Evolutionary conservation across 2,329 filamentous ascomycete species (phyloP).

Genomic region (Alternaria metachromatica): DNA sequence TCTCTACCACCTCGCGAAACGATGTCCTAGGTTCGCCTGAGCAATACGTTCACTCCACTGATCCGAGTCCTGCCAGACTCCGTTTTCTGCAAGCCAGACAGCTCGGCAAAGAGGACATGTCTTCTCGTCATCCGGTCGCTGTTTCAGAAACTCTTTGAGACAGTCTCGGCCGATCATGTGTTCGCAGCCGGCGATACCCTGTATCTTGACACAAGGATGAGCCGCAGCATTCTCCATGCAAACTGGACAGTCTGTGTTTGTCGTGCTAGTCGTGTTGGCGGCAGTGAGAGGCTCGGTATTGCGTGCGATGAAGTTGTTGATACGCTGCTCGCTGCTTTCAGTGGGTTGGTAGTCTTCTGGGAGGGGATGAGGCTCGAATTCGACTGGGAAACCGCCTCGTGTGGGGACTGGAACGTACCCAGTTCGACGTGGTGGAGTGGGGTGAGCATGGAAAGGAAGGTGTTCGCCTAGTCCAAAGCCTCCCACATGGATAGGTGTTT

Average conservation of each 20-base stretch:
- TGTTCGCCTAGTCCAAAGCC: neutral
- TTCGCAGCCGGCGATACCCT: neutral
- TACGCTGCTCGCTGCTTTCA: neutral
- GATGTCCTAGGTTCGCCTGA: neutral
- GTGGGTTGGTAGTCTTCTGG: neutral
- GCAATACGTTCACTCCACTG: neutral
- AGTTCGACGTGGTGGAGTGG: neutral
- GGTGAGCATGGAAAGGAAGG: neutral
- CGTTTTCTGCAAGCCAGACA: neutral
- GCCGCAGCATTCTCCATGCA: neutral
- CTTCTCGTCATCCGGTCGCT: neutral
- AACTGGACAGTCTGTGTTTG: constrained; percentile 1
- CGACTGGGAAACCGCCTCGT: neutral
- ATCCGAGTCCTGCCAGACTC: neutral
- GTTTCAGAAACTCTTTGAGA: neutral
- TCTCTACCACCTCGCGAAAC: neutral
- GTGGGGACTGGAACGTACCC: neutral
- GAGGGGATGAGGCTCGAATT: neutral
- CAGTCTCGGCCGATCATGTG: neutral
- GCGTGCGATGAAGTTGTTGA: neutral
- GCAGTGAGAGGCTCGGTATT: neutral
- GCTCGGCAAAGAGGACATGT: constrained; percentile 1
- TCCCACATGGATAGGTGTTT: neutral
- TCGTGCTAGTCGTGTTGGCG: neutral
- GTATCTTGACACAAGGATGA: neutral